These are phyloP conservation scores for Cucumis melo DNA, from an alignment of 306 rosid genomes.

Conservation along the genomic window DNA sequence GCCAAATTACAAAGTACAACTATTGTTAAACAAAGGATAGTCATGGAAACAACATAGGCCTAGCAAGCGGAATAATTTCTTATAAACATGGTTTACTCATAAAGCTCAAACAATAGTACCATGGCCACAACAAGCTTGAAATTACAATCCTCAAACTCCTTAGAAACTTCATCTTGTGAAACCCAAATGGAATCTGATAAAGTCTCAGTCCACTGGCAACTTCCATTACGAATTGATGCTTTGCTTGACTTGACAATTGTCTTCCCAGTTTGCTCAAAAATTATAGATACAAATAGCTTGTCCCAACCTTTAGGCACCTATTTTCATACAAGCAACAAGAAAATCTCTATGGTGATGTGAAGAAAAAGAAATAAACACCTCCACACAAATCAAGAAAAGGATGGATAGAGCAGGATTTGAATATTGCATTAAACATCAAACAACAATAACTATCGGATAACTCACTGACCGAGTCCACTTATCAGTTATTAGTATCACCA, in stretches of 20 bases:
- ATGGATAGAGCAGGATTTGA: no score
- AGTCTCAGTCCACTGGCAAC: no score
- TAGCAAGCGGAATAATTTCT: neutral
- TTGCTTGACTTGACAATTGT: conserved; percentile 23
- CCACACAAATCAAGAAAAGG: no score
- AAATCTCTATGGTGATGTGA: neutral
- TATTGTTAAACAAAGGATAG: neutral
- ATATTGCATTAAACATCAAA: no score
- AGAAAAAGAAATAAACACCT: no score
- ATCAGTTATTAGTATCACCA: no score
- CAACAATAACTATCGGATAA: no score
- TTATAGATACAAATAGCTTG: conserved; percentile 26
- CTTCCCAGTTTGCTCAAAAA: conserved; percentile 25
- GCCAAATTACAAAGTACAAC: no score
- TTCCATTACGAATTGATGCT: conserved; percentile 23
- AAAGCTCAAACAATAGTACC: conserved; percentile 17
- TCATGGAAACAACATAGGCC: neutral
- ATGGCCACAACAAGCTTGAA: no score
- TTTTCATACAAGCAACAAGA: neutral
- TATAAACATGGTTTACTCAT: neutral
- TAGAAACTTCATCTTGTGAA: conserved; percentile 18
- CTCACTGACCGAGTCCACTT: no score
- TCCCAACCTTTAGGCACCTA: conserved; percentile 48
- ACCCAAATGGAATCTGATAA: conserved; percentile 30
- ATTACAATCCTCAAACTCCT: conserved; percentile 25